Evolutionary conservation across 2,329 filamentous ascomycete species (phyloP).

Genomic region (Penicillium sp.): DNA sequence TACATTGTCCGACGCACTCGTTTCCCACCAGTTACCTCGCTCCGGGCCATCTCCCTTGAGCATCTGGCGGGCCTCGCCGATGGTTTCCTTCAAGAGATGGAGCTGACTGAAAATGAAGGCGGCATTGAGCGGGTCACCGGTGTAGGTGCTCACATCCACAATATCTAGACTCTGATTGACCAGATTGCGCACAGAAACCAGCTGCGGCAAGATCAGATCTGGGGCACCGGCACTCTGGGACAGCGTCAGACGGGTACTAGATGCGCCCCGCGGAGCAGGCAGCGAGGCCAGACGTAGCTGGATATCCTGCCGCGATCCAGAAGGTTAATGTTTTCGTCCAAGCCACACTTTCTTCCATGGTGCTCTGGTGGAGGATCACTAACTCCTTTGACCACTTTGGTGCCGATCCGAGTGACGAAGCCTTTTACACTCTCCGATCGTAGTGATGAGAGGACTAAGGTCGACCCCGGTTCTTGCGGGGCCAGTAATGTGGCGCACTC

Average conservation of each 20-base stretch:
- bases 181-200: slow-evolving; percentile 66
- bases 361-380: too few species aligned
- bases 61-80: slow-evolving; percentile 54
- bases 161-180: slow-evolving; percentile 80
- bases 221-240: slow-evolving; percentile 50
- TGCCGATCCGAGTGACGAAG: slow-evolving; percentile 81
- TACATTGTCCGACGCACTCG: slow-evolving; percentile 54
- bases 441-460: slow-evolving; percentile 79
- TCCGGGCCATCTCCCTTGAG: slow-evolving; percentile 51
- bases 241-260: slow-evolving; percentile 48
- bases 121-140: slow-evolving; percentile 57
- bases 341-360: neutral
- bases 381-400: slow-evolving; percentile 85
- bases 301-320: slow-evolving; percentile 52
- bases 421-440: slow-evolving; percentile 89
- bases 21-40: slow-evolving; percentile 51
- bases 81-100: slow-evolving; percentile 54
- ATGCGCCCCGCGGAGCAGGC: slow-evolving; percentile 47
- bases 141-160: slow-evolving; percentile 69
- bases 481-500: slow-evolving; percentile 85
- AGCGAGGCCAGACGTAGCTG: slow-evolving; percentile 61
- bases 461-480: slow-evolving; percentile 77
- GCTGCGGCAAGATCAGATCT: slow-evolving; percentile 59
- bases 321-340: neutral
- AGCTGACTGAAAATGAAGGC: slow-evolving; percentile 55